phyloP scores from a whole-genome alignment of 306 rosid genomes.

The Begonia peltatifolia region DNA sequence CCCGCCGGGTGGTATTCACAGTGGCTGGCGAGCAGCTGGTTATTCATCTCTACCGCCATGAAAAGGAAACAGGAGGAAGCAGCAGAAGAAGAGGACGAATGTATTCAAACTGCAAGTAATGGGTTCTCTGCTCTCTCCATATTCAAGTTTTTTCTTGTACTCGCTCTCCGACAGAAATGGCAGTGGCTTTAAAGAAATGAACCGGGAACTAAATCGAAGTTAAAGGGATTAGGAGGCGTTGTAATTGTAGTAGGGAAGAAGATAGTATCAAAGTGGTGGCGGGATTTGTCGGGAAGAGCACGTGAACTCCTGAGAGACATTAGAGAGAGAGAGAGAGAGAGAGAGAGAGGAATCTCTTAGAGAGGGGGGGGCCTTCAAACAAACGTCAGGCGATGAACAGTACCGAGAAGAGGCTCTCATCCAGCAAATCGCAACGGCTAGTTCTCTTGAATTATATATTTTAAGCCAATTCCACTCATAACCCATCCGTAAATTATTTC shows the following conservation, averaged over 20 bases:
- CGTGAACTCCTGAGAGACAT: conserved; percentile 23
- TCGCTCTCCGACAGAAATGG: too few species aligned
- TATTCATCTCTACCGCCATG: conserved; percentile 16
- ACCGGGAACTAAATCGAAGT: neutral
- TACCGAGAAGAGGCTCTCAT: conserved; percentile 17
- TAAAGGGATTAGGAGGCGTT: conserved; percentile 15
- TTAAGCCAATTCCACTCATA: neutral
- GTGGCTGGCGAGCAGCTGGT: conserved; percentile 4
- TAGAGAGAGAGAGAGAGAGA: conserved; percentile 26
- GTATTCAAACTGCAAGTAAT: neutral
- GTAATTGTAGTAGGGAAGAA: conserved; percentile 15
- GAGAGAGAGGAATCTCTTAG: conserved; percentile 8
- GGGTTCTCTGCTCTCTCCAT: too few species aligned
- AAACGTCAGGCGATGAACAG: conserved; percentile 40
- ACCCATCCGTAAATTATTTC: neutral
- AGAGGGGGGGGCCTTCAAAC: conserved; percentile 11
- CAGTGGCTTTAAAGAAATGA: neutral
- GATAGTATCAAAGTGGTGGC: conserved; percentile 1
- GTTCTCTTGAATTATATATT: conserved; percentile 8
- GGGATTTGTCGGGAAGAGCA: conserved; percentile 25
- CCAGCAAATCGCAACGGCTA: conserved; percentile 62
- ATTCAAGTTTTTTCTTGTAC: too few species aligned
- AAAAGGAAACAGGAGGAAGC: neutral
- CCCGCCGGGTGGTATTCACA: conserved; percentile 11
- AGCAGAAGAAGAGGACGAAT: neutral